Evolutionary conservation across 2,329 filamentous ascomycete species (phyloP), one percentile per base, ranked within the genome.

Genomic region (Pseudogymnoascus sp.): DNA sequence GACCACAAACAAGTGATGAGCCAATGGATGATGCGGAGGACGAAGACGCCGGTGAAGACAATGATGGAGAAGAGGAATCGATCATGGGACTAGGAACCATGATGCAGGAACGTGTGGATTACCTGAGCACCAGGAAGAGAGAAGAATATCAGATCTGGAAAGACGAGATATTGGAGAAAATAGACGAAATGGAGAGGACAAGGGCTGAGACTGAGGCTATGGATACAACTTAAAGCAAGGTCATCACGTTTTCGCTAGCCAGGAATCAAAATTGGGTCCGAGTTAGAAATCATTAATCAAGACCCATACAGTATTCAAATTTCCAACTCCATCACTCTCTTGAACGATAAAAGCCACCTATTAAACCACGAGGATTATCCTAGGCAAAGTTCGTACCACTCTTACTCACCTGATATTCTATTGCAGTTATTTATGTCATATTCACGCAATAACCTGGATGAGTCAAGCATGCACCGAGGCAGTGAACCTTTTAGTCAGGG

Each of bases 41-140:
- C 3, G 74, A 73, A 24, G 64, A 75, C 8, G 70, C 73, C 40
- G 73, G 71, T 1, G 72, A 70, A 4, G 70, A 72, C n/a, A 69
- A 71, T 29, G 63, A 71, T 19, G 75, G 73, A n/a, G 70, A 69
- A 44, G 62, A 64, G 63, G 61, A 68, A 44, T 59, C 67, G 62
- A 67, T 65, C 61, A 67, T 26, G 13, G 68, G 64, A 7, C 14
- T 69, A 13, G 67, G 68, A 7, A 89, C 86, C 2, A 92, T 92
- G 89, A 84, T 93, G 68, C 88, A 92, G 73, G 86, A 87, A 67
- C 81, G 82, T 56, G 86, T 89, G 69, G 88, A 92, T 70, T 90
- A 86, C 70, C 74, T 93, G 68, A 87, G 86, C 66, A 84, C 87
- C 59, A 77, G 80, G 65, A 85, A 84, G 67, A 80, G 81, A 68